Base-by-base conservation (phyloP, 169 alveolate species). In the Cryptosporidium xiaoi region DNA sequence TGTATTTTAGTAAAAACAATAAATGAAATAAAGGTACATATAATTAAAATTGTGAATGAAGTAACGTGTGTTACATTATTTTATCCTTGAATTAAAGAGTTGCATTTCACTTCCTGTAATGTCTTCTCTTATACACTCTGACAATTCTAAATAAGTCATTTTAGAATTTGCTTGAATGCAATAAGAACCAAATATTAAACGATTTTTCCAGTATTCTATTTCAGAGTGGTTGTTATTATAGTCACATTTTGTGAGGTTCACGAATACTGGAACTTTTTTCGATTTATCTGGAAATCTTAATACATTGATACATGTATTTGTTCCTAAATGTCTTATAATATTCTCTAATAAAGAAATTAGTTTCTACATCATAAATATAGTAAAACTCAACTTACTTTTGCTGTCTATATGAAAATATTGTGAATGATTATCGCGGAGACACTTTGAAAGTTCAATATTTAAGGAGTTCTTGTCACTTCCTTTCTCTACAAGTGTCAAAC, bases 121-220 rank as follows among this genome's bases (percentile, higher is more conserved):
- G 48, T 58, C 50, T 60, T 77, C 77, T 1, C 51, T n/a, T 44
- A 60, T 2, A 20, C 87, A 77, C 33, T 77, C 48, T 15, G 77
- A 20, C 40, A 77, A 18, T 29, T 24, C 51, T 13, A 77, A 24
- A 27, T 77, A 58, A 0, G 56, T 31, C 24, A 3, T 55, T 69
- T n/a, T 18, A 13, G 2, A 55, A 7, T 8, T 18, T 10, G 60
- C 55, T 60, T 77, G 87, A 2, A 77, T 34, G 29, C 87, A 77
- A 44, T 77, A 60, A 4, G 87, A 77, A n/a, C 77, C 71, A 46
- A 77, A 77, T n/a, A 62, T 20, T 20, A 77, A 16, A 16, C 87
- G 29, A 13, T 36, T 60, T 48, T 77, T 77, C 87, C 87, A 77
- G 51, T 60, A 60, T 34, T 77, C 87, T 6, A 56, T 44, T 34